Conservation (phyloP, 2,329 filamentous ascomycete species). For the Fusarium continuum region DNA sequence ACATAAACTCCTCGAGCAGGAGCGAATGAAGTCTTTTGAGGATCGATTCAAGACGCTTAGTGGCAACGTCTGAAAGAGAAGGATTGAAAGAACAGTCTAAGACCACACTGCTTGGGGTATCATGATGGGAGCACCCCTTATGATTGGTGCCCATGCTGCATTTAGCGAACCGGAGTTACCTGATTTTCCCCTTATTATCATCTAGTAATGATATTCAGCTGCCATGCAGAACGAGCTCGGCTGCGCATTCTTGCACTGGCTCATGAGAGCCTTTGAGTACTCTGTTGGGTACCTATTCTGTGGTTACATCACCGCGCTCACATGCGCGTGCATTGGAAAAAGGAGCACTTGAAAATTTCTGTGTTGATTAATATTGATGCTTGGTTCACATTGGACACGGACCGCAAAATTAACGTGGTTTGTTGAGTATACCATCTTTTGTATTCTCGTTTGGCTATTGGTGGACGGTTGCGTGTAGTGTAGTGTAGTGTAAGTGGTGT, state of each 20-base stretch:
- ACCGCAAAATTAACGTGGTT: slow-evolving; percentile 14
- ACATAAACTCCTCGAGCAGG: slow-evolving; percentile 71
- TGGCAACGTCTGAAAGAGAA: slow-evolving; percentile 38
- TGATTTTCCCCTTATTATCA: slow-evolving; percentile 39
- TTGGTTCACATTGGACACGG: slow-evolving; percentile 23
- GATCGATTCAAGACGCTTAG: slow-evolving; percentile 50
- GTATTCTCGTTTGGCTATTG: slow-evolving; percentile 34
- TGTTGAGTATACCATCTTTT: slow-evolving; percentile 45
- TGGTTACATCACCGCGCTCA: slow-evolving; percentile 23
- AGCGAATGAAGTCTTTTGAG: slow-evolving; percentile 64
- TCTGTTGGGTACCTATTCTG: slow-evolving; percentile 21
- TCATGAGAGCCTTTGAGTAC: slow-evolving; percentile 22
- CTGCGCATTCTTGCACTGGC: slow-evolving; percentile 10
- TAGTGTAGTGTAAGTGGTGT: slow-evolving; percentile 8
- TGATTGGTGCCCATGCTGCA: slow-evolving; percentile 43
- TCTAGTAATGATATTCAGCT: slow-evolving; percentile 23
- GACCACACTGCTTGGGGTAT: slow-evolving; percentile 16
- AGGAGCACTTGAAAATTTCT: slow-evolving; percentile 21
- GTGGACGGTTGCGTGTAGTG: slow-evolving; percentile 21
- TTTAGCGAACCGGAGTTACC: slow-evolving; percentile 53
- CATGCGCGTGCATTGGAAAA: slow-evolving; percentile 29
- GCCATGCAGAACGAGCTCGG: slow-evolving; percentile 17
- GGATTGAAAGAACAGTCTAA: slow-evolving; percentile 1
- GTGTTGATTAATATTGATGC: slow-evolving; percentile 1
- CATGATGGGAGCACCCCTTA: slow-evolving; percentile 22